These are phyloP conservation scores for Anisodus acutangulus DNA, from an alignment of 257 asterid genomes.

Conservation along the genomic window DNA sequence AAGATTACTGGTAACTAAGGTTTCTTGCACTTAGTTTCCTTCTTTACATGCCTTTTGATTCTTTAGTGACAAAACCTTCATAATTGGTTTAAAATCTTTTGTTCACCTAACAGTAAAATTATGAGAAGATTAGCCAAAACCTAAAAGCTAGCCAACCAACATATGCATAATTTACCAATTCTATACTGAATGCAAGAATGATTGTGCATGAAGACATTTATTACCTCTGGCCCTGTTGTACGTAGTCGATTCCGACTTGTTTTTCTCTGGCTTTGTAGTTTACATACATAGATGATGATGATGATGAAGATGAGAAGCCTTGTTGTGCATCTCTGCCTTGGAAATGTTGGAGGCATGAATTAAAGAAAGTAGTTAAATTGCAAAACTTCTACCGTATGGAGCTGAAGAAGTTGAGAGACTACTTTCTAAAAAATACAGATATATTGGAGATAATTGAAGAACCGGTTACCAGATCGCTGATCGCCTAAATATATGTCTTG, in stretches of 20 bases:
- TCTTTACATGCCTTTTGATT: not conserved
- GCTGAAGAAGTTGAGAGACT: not conserved
- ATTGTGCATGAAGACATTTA: not conserved
- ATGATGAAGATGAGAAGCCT: not conserved
- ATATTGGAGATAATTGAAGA: not conserved
- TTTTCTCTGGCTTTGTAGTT: not conserved
- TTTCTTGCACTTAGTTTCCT: not conserved
- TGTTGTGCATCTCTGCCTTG: conserved; percentile 16
- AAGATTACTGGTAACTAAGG: not conserved
- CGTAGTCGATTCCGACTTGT: too few species aligned
- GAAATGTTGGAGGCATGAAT: not conserved
- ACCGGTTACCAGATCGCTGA: too few species aligned
- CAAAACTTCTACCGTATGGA: not conserved
- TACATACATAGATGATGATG: not conserved
- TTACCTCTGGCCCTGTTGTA: not conserved
- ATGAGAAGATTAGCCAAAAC: too few species aligned
- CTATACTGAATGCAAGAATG: not conserved
- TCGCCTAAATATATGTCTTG: not conserved
- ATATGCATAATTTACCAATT: not conserved
- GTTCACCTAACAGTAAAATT: not conserved
- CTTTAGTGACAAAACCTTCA: not conserved
- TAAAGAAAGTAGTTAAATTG: not conserved
- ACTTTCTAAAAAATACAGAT: not conserved
- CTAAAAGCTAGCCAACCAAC: not conserved
- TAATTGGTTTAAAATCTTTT: not conserved